These are phyloP conservation scores for Stagonosporopsis rhizophila DNA, from an alignment of 2,329 filamentous ascomycete genomes.

Conservation along the genomic window DNA sequence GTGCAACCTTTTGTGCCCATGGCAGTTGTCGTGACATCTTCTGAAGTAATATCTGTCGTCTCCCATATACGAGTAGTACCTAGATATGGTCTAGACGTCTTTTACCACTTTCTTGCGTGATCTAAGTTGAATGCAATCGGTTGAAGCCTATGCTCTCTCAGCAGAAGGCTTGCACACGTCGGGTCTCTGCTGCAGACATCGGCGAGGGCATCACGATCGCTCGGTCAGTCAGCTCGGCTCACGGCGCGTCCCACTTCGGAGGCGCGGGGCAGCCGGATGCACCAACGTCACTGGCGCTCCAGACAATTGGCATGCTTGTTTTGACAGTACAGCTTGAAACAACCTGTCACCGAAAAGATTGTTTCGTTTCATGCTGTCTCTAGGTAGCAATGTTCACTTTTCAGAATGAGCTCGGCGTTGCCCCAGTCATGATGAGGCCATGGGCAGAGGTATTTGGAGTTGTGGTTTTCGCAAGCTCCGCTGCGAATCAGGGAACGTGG, in stretches of 20 bases:
- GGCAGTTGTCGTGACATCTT: too few relatives aligned
- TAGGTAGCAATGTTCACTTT: not conserved
- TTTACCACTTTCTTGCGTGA: too few relatives aligned
- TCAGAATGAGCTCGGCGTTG: not conserved
- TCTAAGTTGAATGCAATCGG: too few relatives aligned
- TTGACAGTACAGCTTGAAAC: not conserved
- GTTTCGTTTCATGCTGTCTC: not conserved
- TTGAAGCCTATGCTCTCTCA: too few relatives aligned
- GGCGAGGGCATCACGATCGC: not conserved
- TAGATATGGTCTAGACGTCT: too few relatives aligned
- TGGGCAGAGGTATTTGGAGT: conserved; percentile 8
- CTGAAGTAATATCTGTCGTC: too few relatives aligned
- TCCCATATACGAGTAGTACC: too few relatives aligned
- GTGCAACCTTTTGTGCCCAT: too few relatives aligned
- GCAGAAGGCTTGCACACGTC: too few relatives aligned
- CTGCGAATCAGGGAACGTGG: conserved; percentile 5
- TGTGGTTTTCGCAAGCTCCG: not conserved
- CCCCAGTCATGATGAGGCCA: conserved; percentile 6
- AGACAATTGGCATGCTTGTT: not conserved
- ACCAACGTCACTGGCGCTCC: conserved; percentile 4
- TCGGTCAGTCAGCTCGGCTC: conserved; percentile 8
- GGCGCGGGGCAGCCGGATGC: conserved; percentile 15
- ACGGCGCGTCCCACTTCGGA: conserved; percentile 1
- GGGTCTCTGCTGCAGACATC: not conserved
- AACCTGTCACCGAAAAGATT: not conserved